Percentiles rank a stretch among this genome's conserved stretches.
phyloP scores from a whole-genome alignment of 345 rosid genomes.

The Xanthoceras sorbifolium region DNA sequence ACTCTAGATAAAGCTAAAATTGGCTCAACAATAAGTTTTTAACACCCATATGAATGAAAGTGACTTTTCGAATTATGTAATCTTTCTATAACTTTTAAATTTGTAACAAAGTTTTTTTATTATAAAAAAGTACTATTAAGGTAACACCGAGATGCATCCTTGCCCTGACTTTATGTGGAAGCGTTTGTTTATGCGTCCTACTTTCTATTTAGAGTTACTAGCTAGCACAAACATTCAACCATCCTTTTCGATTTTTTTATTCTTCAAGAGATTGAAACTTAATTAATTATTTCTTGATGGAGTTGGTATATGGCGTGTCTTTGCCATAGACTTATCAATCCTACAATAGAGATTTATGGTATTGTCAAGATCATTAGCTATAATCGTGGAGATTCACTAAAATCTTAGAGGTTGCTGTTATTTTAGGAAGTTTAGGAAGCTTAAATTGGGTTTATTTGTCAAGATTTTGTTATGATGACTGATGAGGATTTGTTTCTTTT shows the following conservation, averaged over 20 bases:
- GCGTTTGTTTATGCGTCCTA: neutral
- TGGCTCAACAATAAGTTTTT: no score
- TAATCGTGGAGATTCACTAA: neutral
- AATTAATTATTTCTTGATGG: neutral
- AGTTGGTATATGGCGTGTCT: neutral
- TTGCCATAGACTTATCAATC: neutral
- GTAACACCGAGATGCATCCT: neutral
- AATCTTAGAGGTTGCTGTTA: neutral
- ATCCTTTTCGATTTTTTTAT: neutral
- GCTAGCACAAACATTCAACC: neutral
- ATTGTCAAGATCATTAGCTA: neutral
- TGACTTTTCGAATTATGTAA: no score
- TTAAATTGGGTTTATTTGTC: neutral
- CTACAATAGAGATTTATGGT: neutral
- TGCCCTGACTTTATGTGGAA: neutral
- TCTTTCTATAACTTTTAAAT: no score
- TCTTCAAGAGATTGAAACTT: neutral
- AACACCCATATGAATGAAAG: no score
- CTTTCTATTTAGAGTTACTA: neutral
- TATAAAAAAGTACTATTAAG: no score
- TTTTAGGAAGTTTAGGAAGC: conserved; percentile 1
- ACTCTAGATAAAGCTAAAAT: no score
- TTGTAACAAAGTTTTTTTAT: no score
- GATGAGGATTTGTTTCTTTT: no score
- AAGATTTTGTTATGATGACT: neutral